These are phyloP conservation scores for Periconia sp. DNA, from an alignment of 2,329 filamentous ascomycete species.

Conservation along the genomic window DNA sequence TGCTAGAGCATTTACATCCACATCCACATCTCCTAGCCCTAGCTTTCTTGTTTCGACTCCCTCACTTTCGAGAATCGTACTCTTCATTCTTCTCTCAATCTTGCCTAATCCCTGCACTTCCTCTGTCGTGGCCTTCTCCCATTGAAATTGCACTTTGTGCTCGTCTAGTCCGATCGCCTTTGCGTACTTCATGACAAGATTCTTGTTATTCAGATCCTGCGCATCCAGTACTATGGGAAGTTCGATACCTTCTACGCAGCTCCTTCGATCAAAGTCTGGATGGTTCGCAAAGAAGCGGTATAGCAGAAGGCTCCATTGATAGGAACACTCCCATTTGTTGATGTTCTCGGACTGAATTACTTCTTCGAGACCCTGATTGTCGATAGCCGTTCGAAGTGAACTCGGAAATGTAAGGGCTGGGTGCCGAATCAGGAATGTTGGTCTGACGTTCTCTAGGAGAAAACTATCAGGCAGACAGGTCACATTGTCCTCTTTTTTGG, in stretches of 20 bases:
- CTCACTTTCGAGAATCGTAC: conserved; percentile 23
- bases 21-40: background rate
- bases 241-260: conserved; percentile 1
- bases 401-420: conserved; percentile 25
- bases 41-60: conserved; percentile 21
- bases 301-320: conserved; percentile 19
- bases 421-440: conserved; percentile 28
- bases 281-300: conserved; percentile 17
- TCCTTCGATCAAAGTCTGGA: background rate
- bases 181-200: conserved; percentile 21
- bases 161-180: conserved; percentile 18
- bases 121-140: conserved; percentile 14
- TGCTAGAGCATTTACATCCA: conserved; percentile 12
- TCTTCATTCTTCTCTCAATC: conserved; percentile 23
- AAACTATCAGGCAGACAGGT: conserved; percentile 20
- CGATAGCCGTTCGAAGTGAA: conserved; percentile 19
- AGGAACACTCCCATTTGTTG: conserved; percentile 23
- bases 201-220: conserved; percentile 14
- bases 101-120: conserved; percentile 6
- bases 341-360: conserved; percentile 2
- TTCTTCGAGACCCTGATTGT: conserved; percentile 16
- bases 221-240: conserved; percentile 27
- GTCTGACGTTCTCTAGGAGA: conserved; percentile 7
- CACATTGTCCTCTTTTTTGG: conserved; percentile 11
- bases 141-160: conserved; percentile 13